Percentiles rank a stretch among this genome's conserved stretches.
Conservation (phyloP, 306 rosid species). For the Trichosanthes cucumerina region DNA sequence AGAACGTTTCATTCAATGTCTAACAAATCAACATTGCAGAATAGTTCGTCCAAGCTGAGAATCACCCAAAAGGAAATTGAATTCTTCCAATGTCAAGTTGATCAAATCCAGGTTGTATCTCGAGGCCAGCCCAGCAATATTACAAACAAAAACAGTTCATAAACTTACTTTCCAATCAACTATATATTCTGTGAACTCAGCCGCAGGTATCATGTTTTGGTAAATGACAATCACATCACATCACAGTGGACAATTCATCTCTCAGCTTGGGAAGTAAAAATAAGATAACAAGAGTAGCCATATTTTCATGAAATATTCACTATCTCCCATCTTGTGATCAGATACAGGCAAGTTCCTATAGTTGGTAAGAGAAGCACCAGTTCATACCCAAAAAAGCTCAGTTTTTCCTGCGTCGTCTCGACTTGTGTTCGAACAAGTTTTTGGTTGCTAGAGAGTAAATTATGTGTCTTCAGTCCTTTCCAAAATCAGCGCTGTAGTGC, state of each 20-base stretch:
- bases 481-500: slow-evolving; percentile 77
- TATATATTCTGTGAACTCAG: not conserved
- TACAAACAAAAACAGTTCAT: not conserved
- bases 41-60: not conserved
- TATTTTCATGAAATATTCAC: not conserved
- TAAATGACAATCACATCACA: not conserved
- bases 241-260: not conserved
- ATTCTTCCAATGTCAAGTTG: not conserved
- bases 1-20: slow-evolving; percentile 27
- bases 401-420: not conserved
- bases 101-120: not conserved
- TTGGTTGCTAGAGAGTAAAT: not conserved
- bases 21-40: not conserved
- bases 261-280: not conserved
- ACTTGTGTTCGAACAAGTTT: not conserved
- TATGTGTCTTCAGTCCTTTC: slow-evolving; percentile 41
- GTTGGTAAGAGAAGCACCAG: not conserved
- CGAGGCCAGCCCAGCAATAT: not conserved
- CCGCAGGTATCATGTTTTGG: not conserved
- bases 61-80: not conserved
- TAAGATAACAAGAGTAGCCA: not conserved
- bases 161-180: not conserved
- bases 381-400: slow-evolving; percentile 2
- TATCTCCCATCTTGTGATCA: slow-evolving; percentile 8
- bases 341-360: slow-evolving; percentile 1